These are phyloP conservation scores for Diaporthe longicolla DNA, from an alignment of 2,329 filamentous ascomycete species.

Conservation along the genomic window DNA sequence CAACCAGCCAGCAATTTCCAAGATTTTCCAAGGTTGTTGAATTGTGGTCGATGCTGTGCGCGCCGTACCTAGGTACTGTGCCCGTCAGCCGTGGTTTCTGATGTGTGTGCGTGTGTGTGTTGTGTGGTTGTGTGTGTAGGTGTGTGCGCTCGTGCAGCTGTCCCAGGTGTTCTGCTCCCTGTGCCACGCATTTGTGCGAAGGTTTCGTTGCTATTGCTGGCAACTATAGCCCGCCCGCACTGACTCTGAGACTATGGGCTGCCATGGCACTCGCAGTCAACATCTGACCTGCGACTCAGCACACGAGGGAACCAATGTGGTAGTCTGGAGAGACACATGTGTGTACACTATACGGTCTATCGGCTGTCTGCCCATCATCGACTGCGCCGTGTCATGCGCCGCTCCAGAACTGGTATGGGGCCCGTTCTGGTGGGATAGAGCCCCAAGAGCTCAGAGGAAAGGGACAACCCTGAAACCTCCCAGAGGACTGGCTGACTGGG, in stretches of 20 bases:
- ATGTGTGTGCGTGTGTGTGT: not conserved
- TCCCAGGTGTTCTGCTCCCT: no score
- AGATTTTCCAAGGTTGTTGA: slow-evolving; percentile 15
- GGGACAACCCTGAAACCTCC: slow-evolving; percentile 19
- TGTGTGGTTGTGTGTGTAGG: no score
- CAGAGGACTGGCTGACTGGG: no score
- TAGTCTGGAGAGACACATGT: no score
- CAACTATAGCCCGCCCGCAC: not conserved
- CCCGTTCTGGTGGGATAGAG: slow-evolving; percentile 20
- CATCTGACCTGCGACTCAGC: not conserved
- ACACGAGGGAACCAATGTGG: no score
- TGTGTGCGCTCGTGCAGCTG: not conserved
- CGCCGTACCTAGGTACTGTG: not conserved
- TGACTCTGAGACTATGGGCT: not conserved
- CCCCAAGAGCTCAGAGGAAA: not conserved
- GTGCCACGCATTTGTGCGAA: no score
- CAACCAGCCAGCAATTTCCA: slow-evolving; percentile 32
- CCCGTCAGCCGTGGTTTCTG: not conserved
- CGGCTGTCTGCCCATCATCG: slow-evolving; percentile 25
- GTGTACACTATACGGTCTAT: not conserved
- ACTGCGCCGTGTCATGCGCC: slow-evolving; percentile 27
- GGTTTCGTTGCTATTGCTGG: not conserved
- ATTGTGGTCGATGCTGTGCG: slow-evolving; percentile 1
- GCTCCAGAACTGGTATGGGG: slow-evolving; percentile 2
- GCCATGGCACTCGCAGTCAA: not conserved